A percentile compares a stretch with the other conserved stretches of the same genome.
phyloP scores from a whole-genome alignment of 495 filamentous ascomycete species.

The Mytilinidion resinicola region DNA sequence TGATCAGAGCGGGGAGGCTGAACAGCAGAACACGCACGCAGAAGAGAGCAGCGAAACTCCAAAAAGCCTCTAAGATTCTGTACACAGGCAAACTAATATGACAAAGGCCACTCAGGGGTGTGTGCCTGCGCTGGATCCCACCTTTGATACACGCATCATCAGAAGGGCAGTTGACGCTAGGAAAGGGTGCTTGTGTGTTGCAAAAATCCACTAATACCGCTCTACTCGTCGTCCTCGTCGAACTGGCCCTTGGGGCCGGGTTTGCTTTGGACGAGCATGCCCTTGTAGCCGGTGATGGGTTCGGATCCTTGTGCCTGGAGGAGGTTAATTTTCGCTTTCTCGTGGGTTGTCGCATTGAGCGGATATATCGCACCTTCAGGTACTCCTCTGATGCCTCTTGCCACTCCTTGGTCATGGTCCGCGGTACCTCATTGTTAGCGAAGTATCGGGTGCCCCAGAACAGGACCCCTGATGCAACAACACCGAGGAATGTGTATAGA shows the following conservation, averaged over 20 bases:
- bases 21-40: neutral
- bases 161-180: conserved; percentile 16
- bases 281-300: conserved; percentile 80
- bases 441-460: conserved; percentile 32
- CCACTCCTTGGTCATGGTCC: conserved; percentile 91
- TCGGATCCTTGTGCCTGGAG: conserved; percentile 73
- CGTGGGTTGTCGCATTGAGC: conserved; percentile 21
- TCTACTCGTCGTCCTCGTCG: conserved; percentile 9
- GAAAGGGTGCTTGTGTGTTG: conserved; percentile 4
- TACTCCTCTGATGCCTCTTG: conserved; percentile 90
- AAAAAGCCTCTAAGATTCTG: conserved; percentile 18
- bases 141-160: conserved; percentile 21
- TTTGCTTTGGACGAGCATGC: conserved; percentile 70
- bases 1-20: neutral
- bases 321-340: neutral
- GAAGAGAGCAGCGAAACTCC: neutral
- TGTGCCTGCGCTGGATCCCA: neutral
- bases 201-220: neutral
- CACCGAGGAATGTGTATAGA: conserved; percentile 59
- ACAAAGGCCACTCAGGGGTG: conserved; percentile 11
- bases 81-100: conserved; percentile 27
- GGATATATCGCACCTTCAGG: conserved; percentile 57
- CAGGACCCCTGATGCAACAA: conserved; percentile 25
- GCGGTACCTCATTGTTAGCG: conserved; percentile 57
- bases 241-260: conserved; percentile 19